A percentile compares a stretch with the other conserved stretches of the same genome.
Evolutionary conservation across 1,284 basidiomycete species (phyloP).

Genomic region (Apiotrichum gracile): DNA sequence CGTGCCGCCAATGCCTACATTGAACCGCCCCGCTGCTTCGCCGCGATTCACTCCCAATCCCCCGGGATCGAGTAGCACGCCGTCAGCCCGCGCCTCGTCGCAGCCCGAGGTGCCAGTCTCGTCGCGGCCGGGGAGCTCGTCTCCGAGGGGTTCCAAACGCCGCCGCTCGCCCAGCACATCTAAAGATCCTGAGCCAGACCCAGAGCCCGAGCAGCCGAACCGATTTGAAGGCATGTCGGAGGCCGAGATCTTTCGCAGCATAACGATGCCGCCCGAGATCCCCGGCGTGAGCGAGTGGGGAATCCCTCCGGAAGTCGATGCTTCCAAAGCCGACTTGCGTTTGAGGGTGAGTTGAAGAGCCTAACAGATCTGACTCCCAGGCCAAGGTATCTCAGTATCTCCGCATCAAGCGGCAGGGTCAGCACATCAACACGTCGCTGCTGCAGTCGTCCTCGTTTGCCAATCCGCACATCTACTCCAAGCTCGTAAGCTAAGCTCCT

Average conservation of each 20-base stretch:
- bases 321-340: conserved; percentile 55
- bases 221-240: conserved; percentile 6
- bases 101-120: not conserved
- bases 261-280: conserved; percentile 38
- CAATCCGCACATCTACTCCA: conserved; percentile 88
- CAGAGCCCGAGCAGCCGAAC: not conserved
- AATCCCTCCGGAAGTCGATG: conserved; percentile 58
- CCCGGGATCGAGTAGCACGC: not conserved
- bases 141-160: not conserved
- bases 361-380: conserved; percentile 46
- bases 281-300: conserved; percentile 65
- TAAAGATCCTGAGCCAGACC: not conserved
- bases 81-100: not conserved
- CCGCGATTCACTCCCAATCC: not conserved
- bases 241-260: conserved; percentile 5
- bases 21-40: not conserved
- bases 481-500: conserved; percentile 52
- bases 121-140: not conserved
- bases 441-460: conserved; percentile 84
- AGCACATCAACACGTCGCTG: conserved; percentile 90
- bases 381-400: conserved; percentile 72
- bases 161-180: not conserved
- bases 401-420: conserved; percentile 62
- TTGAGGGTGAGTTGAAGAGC: conserved; percentile 54
- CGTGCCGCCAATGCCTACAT: too few relatives aligned